Evolutionary conservation across 1,284 basidiomycete genomes (phyloP).

Genomic region (Apiotrichum laibachii): DNA sequence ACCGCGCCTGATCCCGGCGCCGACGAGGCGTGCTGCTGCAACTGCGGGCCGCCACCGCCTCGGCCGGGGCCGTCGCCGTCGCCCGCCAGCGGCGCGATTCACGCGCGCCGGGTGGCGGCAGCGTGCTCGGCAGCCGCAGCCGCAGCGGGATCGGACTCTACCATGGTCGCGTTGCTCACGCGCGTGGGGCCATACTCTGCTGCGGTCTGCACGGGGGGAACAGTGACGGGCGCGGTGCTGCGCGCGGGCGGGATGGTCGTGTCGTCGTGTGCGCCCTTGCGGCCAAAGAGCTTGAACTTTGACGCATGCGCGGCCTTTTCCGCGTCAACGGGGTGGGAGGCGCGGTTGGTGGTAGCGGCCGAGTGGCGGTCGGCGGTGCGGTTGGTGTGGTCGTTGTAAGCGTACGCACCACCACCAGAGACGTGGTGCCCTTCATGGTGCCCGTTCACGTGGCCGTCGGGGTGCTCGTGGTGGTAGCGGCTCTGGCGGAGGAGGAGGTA

Average conservation of each 20-base stretch:
- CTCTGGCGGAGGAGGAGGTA: constrained; percentile 31
- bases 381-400: too few relatives aligned
- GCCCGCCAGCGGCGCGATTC: too few relatives aligned
- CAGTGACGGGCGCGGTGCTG: constrained; percentile 1
- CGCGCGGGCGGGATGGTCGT: constrained; percentile 3
- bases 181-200: not conserved
- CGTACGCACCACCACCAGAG: too few relatives aligned
- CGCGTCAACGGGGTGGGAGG: constrained; percentile 4
- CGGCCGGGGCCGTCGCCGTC: too few relatives aligned
- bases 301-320: constrained; percentile 13
- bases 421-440: too few relatives aligned
- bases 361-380: not conserved
- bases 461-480: constrained; percentile 28
- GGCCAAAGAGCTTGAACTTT: constrained; percentile 26
- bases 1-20: too few relatives aligned
- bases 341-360: not conserved
- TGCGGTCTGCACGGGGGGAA: not conserved
- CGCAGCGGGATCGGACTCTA: too few relatives aligned
- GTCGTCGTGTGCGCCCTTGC: constrained; percentile 31
- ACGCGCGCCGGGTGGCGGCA: too few relatives aligned
- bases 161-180: too few relatives aligned
- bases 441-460: constrained; percentile 22
- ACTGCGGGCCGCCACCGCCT: too few relatives aligned
- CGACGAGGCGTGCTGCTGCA: too few relatives aligned
- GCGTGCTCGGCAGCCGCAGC: too few relatives aligned